Percentiles rank a stretch among this genome's conserved stretches.
These are phyloP conservation scores for Talaromyces sp. DNA, from an alignment of 2,329 filamentous ascomycete genomes.

Conservation along the genomic window DNA sequence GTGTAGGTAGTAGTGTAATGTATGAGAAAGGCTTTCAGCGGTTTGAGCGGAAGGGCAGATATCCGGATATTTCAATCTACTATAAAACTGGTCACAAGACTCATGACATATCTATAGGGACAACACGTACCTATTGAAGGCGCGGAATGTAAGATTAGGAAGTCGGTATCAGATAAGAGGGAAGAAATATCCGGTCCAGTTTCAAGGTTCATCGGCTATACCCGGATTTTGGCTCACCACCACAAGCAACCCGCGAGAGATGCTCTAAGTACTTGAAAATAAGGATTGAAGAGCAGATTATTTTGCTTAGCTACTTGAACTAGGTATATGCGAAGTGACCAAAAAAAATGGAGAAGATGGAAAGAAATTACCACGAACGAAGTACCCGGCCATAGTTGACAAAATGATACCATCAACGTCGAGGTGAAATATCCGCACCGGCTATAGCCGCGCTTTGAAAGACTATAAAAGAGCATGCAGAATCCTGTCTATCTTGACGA, in stretches of 20 bases:
- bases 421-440: not conserved
- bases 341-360: not conserved
- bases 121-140: too few species aligned
- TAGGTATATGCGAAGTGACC: not conserved
- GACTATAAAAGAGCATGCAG: not conserved
- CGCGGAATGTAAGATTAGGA: not conserved
- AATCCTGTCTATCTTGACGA: not conserved
- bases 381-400: not conserved
- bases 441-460: not conserved
- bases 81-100: not conserved
- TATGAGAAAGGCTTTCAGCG: not conserved
- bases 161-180: not conserved
- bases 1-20: not conserved
- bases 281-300: too few species aligned
- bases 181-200: not conserved
- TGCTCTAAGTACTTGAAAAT: not conserved
- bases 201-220: not conserved
- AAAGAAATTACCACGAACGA: not conserved
- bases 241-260: not conserved
- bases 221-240: not conserved
- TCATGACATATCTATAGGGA: not conserved
- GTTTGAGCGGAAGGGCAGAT: not conserved
- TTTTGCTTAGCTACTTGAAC: not conserved
- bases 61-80: not conserved
- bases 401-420: not conserved